These are phyloP conservation scores for Nakaseomyces uthaithaninus DNA, from an alignment of 1,139 yeast genomes.

Conservation along the genomic window DNA sequence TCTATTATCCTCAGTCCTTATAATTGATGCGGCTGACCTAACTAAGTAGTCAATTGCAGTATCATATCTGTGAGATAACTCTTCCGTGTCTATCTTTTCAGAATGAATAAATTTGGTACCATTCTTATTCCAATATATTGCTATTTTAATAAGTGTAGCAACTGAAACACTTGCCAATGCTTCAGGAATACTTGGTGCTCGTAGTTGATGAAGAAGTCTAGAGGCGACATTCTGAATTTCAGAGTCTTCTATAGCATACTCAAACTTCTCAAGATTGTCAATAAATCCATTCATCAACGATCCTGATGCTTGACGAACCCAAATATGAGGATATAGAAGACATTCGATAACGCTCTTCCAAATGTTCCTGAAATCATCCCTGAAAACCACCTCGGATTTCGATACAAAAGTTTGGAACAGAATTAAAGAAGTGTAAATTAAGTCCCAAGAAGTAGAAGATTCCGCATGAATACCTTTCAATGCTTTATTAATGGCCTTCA, in stretches of 20 bases:
- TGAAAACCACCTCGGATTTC: constrained; percentile 34
- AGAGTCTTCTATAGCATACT: not conserved
- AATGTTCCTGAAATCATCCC: constrained; percentile 27
- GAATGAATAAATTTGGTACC: constrained; percentile 34
- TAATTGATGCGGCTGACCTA: constrained; percentile 49
- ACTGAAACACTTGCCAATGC: constrained; percentile 58
- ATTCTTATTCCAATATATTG: constrained; percentile 54
- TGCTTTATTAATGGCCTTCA: constrained; percentile 35
- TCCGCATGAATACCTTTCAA: constrained; percentile 35
- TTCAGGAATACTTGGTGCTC: constrained; percentile 67
- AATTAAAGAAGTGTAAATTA: constrained; percentile 57
- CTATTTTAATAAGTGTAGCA: constrained; percentile 56
- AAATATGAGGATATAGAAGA: constrained; percentile 78
- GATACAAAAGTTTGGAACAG: constrained; percentile 37
- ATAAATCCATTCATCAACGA: constrained; percentile 51
- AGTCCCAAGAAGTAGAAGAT: constrained; percentile 55
- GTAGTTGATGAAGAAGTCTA: constrained; percentile 65
- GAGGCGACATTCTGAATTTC: constrained; percentile 59
- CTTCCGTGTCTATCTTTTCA: constrained; percentile 22
- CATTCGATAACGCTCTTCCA: constrained; percentile 52
- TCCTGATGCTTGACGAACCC: constrained; percentile 75
- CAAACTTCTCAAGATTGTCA: constrained; percentile 34
- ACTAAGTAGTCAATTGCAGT: constrained; percentile 58
- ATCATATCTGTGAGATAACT: constrained; percentile 21
- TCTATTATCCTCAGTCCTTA: constrained; percentile 56